Evolutionary conservation across 2,329 filamentous ascomycete species (phyloP).

Genomic region (Pyrenochaeta sp.): DNA sequence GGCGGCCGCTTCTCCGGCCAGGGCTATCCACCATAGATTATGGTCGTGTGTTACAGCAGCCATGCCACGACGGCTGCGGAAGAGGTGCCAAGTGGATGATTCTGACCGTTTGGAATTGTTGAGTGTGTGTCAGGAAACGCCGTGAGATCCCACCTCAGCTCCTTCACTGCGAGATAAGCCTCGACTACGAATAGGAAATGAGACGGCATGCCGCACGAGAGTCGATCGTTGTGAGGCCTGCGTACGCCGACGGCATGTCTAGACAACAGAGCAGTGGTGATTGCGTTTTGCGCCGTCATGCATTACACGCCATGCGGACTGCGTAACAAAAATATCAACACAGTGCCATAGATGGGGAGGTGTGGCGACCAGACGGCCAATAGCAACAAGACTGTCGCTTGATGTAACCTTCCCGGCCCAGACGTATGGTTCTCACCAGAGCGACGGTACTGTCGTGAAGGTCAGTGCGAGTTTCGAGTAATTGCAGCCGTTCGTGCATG

Average conservation of each 20-base stretch:
- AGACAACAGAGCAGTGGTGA: background rate
- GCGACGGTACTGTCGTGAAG: slow-evolving; percentile 6
- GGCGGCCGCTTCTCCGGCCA: slow-evolving; percentile 4
- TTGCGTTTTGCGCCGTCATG: background rate
- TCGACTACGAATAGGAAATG: slow-evolving; percentile 1
- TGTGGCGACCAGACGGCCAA: background rate
- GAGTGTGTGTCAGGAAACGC: background rate
- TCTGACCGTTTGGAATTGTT: slow-evolving; percentile 5
- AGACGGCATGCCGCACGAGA: background rate
- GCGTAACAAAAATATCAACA: background rate
- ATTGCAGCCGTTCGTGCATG: slow-evolving; percentile 15
- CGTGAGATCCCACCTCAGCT: slow-evolving; percentile 3
- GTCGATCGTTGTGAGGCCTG: background rate
- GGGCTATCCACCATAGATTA: background rate
- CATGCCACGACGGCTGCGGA: slow-evolving; percentile 4
- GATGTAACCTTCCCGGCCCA: slow-evolving; percentile 8
- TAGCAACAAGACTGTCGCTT: background rate
- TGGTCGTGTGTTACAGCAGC: slow-evolving; percentile 5
- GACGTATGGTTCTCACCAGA: slow-evolving; percentile 15
- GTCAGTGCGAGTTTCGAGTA: slow-evolving; percentile 17
- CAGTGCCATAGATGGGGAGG: background rate
- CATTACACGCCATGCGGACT: background rate
- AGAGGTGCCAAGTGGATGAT: slow-evolving; percentile 8
- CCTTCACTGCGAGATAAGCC: slow-evolving; percentile 5
- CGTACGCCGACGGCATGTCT: background rate